Conservation (phyloP, 2,329 filamentous ascomycete genomes). For the Neofusicoccum parvum region DNA sequence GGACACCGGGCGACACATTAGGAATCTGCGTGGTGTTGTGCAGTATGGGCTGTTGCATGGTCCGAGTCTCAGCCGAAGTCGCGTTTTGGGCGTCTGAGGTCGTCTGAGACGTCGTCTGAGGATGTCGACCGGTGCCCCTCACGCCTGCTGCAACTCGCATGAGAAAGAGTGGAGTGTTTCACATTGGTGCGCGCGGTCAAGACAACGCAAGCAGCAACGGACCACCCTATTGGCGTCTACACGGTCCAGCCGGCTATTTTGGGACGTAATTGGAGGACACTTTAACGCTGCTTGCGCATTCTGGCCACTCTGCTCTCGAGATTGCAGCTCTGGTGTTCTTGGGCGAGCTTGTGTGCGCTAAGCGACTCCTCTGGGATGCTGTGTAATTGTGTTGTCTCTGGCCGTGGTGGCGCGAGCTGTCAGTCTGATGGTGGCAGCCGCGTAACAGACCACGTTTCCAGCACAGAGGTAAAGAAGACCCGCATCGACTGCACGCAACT, state of each 20-base stretch:
- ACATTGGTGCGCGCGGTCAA: not conserved
- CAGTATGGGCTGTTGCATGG: constrained; percentile 3
- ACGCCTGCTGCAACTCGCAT: not conserved
- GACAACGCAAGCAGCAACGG: not conserved
- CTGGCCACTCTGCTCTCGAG: not conserved
- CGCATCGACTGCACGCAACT: not conserved
- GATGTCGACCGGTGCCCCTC: not conserved
- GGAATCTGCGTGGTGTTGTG: constrained; percentile 8
- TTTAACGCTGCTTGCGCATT: not conserved
- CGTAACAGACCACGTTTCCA: constrained; percentile 6
- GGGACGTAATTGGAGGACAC: not conserved
- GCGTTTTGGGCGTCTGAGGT: constrained; percentile 13
- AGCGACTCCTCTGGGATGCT: not conserved
- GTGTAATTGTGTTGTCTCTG: not conserved
- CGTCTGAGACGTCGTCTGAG: constrained; percentile 17
- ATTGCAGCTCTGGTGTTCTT: not conserved
- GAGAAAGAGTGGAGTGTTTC: constrained; percentile 13
- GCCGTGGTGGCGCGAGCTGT: not conserved
- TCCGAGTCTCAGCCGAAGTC: constrained; percentile 15
- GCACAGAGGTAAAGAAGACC: not conserved
- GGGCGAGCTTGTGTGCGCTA: no score
- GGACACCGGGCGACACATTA: not conserved
- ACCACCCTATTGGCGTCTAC: not conserved
- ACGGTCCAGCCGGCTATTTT: not conserved
- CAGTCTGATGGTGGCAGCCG: not conserved